Evolutionary conservation across 768 basidiomycete genomes (phyloP).

Genomic region (Boletus rubescentipes): DNA sequence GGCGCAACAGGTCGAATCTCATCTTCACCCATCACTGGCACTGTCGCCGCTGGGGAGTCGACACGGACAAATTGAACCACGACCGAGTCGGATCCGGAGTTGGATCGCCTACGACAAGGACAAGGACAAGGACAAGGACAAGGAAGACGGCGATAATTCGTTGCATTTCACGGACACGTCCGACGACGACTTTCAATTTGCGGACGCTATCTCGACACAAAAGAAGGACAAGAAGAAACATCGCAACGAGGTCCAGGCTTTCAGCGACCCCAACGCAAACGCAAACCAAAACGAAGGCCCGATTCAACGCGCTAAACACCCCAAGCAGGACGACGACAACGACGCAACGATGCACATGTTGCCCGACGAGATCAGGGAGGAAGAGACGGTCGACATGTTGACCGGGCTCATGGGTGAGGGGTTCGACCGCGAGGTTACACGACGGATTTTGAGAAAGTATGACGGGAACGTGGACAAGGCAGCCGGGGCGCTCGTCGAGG

Average conservation of each 20-base stretch:
- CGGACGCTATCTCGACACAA: neutral
- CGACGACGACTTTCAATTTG: conserved; percentile 11
- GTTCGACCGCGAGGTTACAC: conserved; percentile 46
- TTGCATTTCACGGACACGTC: conserved; percentile 16
- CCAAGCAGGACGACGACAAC: too few species aligned
- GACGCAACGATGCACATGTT: conserved; percentile 16
- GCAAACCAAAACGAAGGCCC: neutral
- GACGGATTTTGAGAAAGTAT: conserved; percentile 58
- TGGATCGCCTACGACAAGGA: conserved; percentile 13
- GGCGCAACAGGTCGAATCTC: conserved; percentile 26
- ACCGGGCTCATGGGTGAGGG: conserved; percentile 40
- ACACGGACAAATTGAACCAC: conserved; percentile 6
- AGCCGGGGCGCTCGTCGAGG: conserved; percentile 52
- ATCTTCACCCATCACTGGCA: conserved; percentile 8
- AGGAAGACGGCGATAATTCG: conserved; percentile 10
- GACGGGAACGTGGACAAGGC: conserved; percentile 59
- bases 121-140: neutral
- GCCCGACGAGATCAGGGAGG: conserved; percentile 29
- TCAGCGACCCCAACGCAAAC: neutral
- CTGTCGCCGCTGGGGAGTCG: neutral
- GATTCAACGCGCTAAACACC: neutral
- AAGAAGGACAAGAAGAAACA: neutral
- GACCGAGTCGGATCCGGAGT: conserved; percentile 15
- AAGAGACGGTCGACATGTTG: conserved; percentile 34
- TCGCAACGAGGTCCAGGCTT: neutral